These are phyloP conservation scores for Drechslerella dactyloides DNA, from an alignment of 2,329 filamentous ascomycete genomes.

Conservation along the genomic window DNA sequence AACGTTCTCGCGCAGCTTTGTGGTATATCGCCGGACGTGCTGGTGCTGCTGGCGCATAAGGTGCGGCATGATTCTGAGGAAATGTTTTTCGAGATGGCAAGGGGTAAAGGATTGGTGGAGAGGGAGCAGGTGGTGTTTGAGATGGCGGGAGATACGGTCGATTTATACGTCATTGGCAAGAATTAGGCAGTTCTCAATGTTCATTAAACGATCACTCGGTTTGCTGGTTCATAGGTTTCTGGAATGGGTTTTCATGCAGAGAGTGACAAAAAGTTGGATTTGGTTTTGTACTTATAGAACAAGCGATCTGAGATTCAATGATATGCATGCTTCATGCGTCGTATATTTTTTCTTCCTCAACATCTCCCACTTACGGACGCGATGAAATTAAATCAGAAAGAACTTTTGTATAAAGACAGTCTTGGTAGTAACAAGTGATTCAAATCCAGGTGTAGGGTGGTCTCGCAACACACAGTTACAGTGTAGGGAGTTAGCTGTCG, in stretches of 20 bases:
- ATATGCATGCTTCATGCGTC: no score
- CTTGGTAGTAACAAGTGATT: neutral
- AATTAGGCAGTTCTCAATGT: no score
- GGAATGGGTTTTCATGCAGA: no score
- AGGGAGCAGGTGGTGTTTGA: constrained; percentile 39
- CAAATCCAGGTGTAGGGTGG: no score
- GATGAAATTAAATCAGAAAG: neutral
- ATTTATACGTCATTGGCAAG: constrained; percentile 41
- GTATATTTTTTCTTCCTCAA: no score
- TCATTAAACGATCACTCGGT: no score
- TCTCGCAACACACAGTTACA: neutral
- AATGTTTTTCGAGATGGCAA: constrained; percentile 70
- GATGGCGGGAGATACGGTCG: constrained; percentile 46
- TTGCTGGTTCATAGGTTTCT: no score
- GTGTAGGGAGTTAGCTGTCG: constrained; percentile 13
- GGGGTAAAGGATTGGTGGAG: constrained; percentile 52
- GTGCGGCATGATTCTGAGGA: constrained; percentile 70
- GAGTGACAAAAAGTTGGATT: no score
- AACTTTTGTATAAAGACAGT: neutral
- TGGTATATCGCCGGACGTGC: constrained; percentile 61
- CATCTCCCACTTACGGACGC: no score
- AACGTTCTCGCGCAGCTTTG: constrained; percentile 64
- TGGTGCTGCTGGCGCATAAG: constrained; percentile 70
- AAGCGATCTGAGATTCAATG: no score
- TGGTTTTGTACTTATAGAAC: no score